phyloP scores from a whole-genome alignment of 192 early-diverging fungal genomes.

The Coemansia pectinata region DNA sequence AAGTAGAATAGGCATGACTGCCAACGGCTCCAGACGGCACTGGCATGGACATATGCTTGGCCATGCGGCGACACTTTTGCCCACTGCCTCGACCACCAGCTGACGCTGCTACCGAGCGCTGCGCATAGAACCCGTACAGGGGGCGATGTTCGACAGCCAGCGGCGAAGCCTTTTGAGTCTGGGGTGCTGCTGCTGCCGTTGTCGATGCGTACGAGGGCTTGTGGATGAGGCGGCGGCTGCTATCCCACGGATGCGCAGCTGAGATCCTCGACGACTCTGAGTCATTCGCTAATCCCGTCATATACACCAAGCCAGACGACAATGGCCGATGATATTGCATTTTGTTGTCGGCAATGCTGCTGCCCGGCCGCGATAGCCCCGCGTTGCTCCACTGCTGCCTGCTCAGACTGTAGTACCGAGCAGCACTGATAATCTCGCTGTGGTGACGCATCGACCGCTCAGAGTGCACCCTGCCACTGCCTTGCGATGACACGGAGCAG shows the following conservation, averaged over 20 bases:
- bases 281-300: constrained; percentile 2
- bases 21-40: background rate
- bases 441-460: constrained; percentile 9
- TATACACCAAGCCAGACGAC: constrained; percentile 5
- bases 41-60: constrained; percentile 40
- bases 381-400: background rate
- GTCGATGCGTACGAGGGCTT: constrained; percentile 9
- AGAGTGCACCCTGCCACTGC: background rate
- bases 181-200: background rate
- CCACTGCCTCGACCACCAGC: background rate
- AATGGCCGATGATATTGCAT: background rate
- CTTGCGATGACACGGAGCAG: constrained; percentile 2
- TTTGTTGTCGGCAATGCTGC: background rate
- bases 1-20: background rate
- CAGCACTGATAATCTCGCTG: constrained; percentile 2
- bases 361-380: constrained; percentile 6
- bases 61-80: constrained; percentile 2
- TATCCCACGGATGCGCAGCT: constrained; percentile 14
- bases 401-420: constrained; percentile 6
- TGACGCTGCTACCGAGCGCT: background rate
- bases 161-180: background rate
- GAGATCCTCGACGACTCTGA: constrained; percentile 8
- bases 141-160: constrained; percentile 5
- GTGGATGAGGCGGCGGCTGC: constrained; percentile 17
- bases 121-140: constrained; percentile 17